Evolutionary conservation across 352 stramenopile species (phyloP), one percentile per base, ranked within the genome.

Genomic region (Pythium apleroticum): DNA sequence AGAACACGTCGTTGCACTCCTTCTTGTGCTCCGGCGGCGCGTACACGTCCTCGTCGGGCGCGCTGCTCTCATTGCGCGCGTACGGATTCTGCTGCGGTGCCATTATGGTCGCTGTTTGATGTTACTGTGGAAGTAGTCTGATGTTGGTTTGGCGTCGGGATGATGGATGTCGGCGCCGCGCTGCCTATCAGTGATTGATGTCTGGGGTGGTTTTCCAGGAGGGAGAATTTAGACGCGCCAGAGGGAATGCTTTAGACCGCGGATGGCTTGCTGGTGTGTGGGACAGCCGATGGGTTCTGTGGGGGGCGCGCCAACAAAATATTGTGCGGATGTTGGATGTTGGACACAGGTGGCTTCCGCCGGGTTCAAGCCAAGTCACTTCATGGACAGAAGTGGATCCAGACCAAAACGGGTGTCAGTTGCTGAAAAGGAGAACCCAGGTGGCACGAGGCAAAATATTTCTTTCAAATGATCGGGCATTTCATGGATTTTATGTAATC

Each of bases 1-100:
- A 80, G 70, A 80, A 80, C 22, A 80, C 69, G 59, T 74, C 67
- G 45, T 74, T 74, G 67, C 67, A 74, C 49, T 74, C 67, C n/a
- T 37, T 33, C 57, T 67, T 66, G 45, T 60, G 57, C 52, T 66
- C 57, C n/a, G 53, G 66, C 48, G 60, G 37, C 39, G 54, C 50
- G 60, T 73, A 74, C 43, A 50, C 43, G 43, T 50, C 43, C 17
- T 45, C 56, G 43, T 61, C 59, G 2, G 24, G 37, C 55, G 43
- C 31, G 24, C 31, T 31, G 48, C 37, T 68, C 20, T 72, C 59
- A n/a, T 65, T 52, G 24, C 56, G 66, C 37, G 49, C 22, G 56
- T 73, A 66, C 15, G 43, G 43, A 50, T 50, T 50, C 6, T 50
- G 28, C 24, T 55, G 20, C 33, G n/a, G 22, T 9, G 48, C 43